Evolutionary conservation across 176 grass and related monocot species (phyloP), one percentile per base, ranked within the genome.

Genomic region (Microstegium vimineum): DNA sequence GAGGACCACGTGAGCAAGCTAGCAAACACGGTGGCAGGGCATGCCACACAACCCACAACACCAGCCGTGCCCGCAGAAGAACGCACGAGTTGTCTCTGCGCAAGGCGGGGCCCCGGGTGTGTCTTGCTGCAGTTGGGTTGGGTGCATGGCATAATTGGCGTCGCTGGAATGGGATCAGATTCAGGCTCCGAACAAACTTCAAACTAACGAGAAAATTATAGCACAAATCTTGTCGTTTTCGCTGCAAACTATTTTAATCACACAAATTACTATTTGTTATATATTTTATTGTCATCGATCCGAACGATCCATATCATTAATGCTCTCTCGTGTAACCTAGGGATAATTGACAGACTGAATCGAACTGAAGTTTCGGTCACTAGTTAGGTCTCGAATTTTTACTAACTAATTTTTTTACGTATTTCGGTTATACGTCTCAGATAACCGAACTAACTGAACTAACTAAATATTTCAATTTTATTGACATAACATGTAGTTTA

Each of bases 91-190:
- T 49, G 28, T 12, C n/a, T 38, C n/a, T 13, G n/a, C 16, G 35
- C 8, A 25, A 10, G 63, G 22, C 5, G 22, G 77, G 31, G 2
- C 56, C 56, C 2, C 4, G 1, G 46, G 11, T n/a, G n/a, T n/a
- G 6, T 41, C 18, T 63, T 61, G 69, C 73, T 18, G 27, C 37
- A 2, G 62, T 77, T 41, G 3, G n/a, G n/a, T n/a, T n/a, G n/a
- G 82, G 73, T 77, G 61, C 71, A 56, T 56, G 22, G 61, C 34
- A 84, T 76, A 14, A 68, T 69, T 76, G 35, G 34, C 18, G 37
- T 35, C 31, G 81, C 60, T 76, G 72, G 62, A 64, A 31, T 7
- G 57, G 38, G 54, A 76, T 76, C 73, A 22, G 33, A 69, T 69
- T 75, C 82, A 35, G 17, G 45, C 7, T 40, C 35, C 10, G 62